These are phyloP conservation scores for Fusarium veterinarium DNA, from an alignment of 2,329 filamentous ascomycete genomes.

Conservation along the genomic window DNA sequence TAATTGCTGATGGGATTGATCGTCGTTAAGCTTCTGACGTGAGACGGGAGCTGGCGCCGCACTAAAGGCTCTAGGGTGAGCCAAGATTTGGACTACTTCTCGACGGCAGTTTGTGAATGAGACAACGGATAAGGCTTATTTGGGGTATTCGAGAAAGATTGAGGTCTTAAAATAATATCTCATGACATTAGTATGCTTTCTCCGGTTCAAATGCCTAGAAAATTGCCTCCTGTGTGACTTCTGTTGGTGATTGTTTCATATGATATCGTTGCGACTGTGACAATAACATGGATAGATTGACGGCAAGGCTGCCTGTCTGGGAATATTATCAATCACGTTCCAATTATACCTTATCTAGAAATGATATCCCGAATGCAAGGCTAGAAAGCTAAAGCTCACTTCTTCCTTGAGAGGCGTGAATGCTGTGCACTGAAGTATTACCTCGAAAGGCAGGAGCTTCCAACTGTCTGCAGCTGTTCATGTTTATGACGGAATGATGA, in stretches of 20 bases:
- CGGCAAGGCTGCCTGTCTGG: rapidly evolving
- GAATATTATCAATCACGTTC: not conserved
- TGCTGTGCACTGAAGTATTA: not conserved
- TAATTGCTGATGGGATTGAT: not conserved
- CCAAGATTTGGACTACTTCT: not conserved
- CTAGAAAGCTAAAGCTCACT: rapidly evolving
- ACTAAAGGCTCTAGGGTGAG: constrained; percentile 12
- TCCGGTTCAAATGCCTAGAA: rapidly evolving
- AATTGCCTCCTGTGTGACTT: not conserved
- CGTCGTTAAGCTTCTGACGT: constrained; percentile 22
- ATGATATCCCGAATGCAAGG: not conserved
- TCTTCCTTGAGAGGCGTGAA: not conserved
- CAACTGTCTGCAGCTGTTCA: not conserved
- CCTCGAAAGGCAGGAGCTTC: rapidly evolving
- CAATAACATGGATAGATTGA: not conserved
- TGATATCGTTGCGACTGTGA: rapidly evolving
- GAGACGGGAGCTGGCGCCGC: constrained; percentile 4
- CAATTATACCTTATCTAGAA: not conserved
- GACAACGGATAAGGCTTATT: rapidly evolving
- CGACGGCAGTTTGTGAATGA: not conserved
- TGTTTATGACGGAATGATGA: not conserved
- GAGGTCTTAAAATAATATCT: rapidly evolving
- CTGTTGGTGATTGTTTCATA: too few relatives aligned
- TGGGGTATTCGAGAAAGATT: rapidly evolving
- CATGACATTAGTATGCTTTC: not conserved